A percentile compares a stretch with the other conserved stretches of the same genome.
Evolutionary conservation across 495 filamentous ascomycete species (phyloP).

Genomic region (Geopyxis carbonaria): DNA sequence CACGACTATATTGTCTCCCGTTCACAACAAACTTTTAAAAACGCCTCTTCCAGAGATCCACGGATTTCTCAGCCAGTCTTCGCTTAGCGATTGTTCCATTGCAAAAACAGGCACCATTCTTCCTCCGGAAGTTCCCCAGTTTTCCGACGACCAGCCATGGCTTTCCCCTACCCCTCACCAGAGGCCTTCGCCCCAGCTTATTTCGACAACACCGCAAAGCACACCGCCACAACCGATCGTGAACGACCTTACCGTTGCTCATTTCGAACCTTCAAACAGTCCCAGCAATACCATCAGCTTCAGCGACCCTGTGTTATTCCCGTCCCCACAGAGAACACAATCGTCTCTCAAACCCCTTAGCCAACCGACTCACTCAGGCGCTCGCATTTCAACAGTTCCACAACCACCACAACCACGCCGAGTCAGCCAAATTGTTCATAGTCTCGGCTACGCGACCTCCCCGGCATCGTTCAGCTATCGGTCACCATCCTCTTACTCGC

Average conservation of each 20-base stretch:
- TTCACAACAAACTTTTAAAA: conserved; percentile 11
- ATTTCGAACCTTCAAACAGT: conserved; percentile 18
- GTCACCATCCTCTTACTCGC: conserved; percentile 23
- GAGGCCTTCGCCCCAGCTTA: conserved; percentile 25
- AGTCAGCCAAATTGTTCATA: conserved; percentile 42
- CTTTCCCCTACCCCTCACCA: conserved; percentile 17
- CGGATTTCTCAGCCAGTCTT: conserved; percentile 19
- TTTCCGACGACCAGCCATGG: conserved; percentile 24
- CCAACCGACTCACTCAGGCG: conserved; percentile 11
- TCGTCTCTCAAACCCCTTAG: conserved; percentile 19
- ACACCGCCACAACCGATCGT: conserved; percentile 1
- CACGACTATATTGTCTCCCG: conserved; percentile 2
- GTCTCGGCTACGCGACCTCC: conserved; percentile 39
- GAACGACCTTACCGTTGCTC: conserved; percentile 10
- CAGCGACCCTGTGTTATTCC: conserved; percentile 25
- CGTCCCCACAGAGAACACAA: conserved; percentile 10
- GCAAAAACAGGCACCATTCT: conserved; percentile 24
- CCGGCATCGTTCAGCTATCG: conserved; percentile 42
- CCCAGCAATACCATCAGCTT: conserved; percentile 22
- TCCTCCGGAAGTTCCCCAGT: conserved; percentile 24
- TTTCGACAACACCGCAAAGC: conserved; percentile 7
- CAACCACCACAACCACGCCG: conserved; percentile 25
- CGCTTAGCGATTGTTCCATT: conserved; percentile 20
- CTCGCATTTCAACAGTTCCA: conserved; percentile 15
- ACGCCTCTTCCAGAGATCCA: conserved; percentile 26